Percentiles rank a stretch among this genome's conserved stretches.
Evolutionary conservation across 495 filamentous ascomycete genomes (phyloP).

Genomic region (Immersiella caudata): DNA sequence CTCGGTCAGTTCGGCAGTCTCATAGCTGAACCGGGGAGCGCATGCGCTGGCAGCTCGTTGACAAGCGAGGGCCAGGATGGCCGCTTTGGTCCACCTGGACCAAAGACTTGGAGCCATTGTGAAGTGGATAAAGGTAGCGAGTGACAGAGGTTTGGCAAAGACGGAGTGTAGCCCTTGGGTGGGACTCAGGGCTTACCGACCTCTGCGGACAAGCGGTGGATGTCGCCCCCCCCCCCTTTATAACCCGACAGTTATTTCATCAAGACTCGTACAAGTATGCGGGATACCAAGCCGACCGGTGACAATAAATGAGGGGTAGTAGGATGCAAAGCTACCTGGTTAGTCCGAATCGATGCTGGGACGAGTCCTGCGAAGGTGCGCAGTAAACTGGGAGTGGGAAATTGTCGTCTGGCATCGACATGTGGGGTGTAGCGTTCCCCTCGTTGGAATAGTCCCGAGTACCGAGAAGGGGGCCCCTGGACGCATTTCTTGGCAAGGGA

Average conservation of each 20-base stretch:
- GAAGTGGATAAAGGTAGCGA: neutral
- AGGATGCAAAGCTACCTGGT: neutral
- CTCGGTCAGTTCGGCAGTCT: conserved; percentile 26
- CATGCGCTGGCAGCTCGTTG: conserved; percentile 17
- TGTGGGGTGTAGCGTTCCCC: neutral
- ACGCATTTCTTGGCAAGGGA: neutral
- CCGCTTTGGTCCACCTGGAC: conserved; percentile 11
- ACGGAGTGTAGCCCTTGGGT: neutral
- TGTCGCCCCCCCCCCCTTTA: neutral
- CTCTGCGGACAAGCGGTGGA: neutral
- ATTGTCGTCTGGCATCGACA: conserved; percentile 4
- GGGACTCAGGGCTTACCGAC: neutral
- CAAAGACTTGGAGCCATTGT: conserved; percentile 4
- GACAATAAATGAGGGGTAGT: neutral
- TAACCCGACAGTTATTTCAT: neutral
- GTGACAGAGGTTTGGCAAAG: neutral
- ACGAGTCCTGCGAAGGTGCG: neutral
- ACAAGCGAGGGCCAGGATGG: conserved; percentile 7
- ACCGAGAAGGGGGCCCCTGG: neutral
- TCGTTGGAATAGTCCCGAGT: neutral
- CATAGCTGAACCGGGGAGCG: conserved; percentile 24
- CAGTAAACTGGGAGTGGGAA: neutral
- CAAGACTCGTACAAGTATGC: neutral
- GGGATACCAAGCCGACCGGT: neutral
- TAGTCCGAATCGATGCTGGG: neutral